These are phyloP conservation scores for Alnus rubra DNA, from an alignment of 306 rosid genomes.

Conservation along the genomic window DNA sequence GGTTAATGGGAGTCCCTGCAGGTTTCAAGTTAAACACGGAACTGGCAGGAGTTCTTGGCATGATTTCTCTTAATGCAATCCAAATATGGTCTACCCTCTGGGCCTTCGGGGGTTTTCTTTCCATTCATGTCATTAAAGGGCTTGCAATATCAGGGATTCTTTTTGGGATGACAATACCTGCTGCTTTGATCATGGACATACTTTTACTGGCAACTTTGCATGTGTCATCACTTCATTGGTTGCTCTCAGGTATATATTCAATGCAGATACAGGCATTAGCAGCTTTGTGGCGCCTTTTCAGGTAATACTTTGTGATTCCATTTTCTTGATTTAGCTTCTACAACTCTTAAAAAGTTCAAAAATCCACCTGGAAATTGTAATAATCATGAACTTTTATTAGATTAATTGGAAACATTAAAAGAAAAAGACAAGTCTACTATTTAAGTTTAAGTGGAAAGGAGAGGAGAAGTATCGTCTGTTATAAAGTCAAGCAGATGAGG, in stretches of 20 bases:
- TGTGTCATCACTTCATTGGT: slow-evolving; percentile 79
- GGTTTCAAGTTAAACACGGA: slow-evolving; percentile 95
- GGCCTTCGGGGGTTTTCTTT: slow-evolving; percentile 62
- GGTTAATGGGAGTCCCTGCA: slow-evolving; percentile 98
- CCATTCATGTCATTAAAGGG: slow-evolving; percentile 55
- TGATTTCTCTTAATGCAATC: slow-evolving; percentile 78
- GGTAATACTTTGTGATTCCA: slow-evolving; percentile 44
- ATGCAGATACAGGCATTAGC: slow-evolving; percentile 85
- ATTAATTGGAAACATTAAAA: not conserved
- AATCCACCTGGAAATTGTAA: not conserved
- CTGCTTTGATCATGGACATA: slow-evolving; percentile 72
- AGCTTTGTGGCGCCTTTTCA: slow-evolving; percentile 94
- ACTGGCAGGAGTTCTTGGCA: slow-evolving; percentile 81
- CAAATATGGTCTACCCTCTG: slow-evolving; percentile 96
- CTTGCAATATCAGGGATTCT: slow-evolving; percentile 76
- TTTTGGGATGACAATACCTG: slow-evolving; percentile 77
- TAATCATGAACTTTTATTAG: not conserved
- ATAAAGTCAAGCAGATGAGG: not conserved
- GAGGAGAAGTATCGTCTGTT: not conserved
- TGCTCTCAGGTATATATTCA: slow-evolving; percentile 81
- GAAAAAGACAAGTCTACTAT: not conserved
- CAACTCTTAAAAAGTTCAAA: not conserved
- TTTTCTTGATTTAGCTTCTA: not conserved
- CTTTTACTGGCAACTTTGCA: slow-evolving; percentile 66
- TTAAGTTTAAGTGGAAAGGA: not conserved